A percentile compares a stretch with the other conserved stretches of the same genome.
Evolutionary conservation across 148 eudicot species (phyloP).

Genomic region (Persicaria tinctoria): DNA sequence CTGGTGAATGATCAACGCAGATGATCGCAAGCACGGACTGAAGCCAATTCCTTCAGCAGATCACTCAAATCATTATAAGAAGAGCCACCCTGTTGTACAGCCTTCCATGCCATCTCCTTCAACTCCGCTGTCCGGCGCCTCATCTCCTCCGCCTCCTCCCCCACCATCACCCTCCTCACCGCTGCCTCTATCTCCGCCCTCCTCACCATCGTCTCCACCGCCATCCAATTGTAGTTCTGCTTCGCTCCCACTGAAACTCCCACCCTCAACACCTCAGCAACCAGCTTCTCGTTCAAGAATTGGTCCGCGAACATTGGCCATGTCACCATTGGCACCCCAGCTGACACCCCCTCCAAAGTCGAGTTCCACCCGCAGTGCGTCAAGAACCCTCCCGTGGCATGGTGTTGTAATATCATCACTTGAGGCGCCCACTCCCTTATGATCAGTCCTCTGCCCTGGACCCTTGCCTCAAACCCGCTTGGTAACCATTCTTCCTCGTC

Average conservation of each 20-base stretch:
- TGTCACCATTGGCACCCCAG: slow-evolving; percentile 30
- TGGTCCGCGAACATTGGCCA: slow-evolving; percentile 30
- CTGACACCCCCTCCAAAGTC: slow-evolving; percentile 20
- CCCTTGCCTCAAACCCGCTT: slow-evolving; percentile 19
- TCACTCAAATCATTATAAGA: slow-evolving; percentile 19
- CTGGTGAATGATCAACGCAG: background rate
- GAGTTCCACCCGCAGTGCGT: slow-evolving; percentile 44
- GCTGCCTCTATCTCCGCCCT: slow-evolving; percentile 14
- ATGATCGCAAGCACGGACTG: background rate
- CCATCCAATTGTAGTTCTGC: background rate
- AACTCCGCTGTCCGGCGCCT: slow-evolving; percentile 18
- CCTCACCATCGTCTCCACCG: background rate
- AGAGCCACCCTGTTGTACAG: slow-evolving; percentile 38
- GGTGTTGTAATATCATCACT: slow-evolving; percentile 28
- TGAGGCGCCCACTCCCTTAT: slow-evolving; percentile 37
- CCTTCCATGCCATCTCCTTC: slow-evolving; percentile 32
- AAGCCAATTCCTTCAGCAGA: background rate
- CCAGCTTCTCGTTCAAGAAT: slow-evolving; percentile 9
- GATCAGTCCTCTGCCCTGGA: slow-evolving; percentile 22
- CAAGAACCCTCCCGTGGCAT: slow-evolving; percentile 23
- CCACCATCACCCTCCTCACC: slow-evolving; percentile 19
- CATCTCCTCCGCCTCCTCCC: slow-evolving; percentile 33
- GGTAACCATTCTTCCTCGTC: slow-evolving; percentile 17
- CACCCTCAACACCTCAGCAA: slow-evolving; percentile 7
- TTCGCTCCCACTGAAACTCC: slow-evolving; percentile 22